These are phyloP conservation scores for Dioszegia crocea DNA, from an alignment of 768 basidiomycete species.

Conservation along the genomic window DNA sequence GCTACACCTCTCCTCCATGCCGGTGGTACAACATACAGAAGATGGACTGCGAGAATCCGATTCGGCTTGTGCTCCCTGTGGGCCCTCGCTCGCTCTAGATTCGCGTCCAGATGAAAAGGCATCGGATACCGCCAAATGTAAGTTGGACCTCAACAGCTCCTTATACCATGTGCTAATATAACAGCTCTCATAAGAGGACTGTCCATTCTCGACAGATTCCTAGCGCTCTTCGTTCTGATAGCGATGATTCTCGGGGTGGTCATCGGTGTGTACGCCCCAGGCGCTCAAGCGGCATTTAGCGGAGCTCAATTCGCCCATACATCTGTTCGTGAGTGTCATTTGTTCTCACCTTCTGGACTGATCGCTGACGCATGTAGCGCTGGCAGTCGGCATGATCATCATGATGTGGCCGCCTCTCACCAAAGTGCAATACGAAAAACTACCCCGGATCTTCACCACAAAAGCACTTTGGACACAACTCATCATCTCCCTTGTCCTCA, in stretches of 20 bases:
- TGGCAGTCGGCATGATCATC: constrained; percentile 72
- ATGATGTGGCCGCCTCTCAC: constrained; percentile 79
- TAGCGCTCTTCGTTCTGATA: constrained; percentile 64
- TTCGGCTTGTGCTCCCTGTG: neutral
- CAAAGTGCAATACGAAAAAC: constrained; percentile 67
- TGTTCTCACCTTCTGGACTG: neutral
- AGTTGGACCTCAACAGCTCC: neutral
- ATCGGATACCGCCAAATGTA: neutral
- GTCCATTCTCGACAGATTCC: constrained; percentile 57
- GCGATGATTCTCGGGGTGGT: constrained; percentile 73
- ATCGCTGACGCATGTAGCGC: constrained; percentile 59
- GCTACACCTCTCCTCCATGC: too few species aligned
- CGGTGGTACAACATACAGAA: neutral
- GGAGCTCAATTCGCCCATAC: constrained; percentile 64
- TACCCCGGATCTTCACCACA: constrained; percentile 60
- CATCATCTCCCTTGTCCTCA: constrained; percentile 63
- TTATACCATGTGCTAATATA: neutral
- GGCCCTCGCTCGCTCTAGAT: neutral
- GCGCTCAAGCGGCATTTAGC: constrained; percentile 62
- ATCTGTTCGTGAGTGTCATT: constrained; percentile 64
- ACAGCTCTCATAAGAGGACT: constrained; percentile 11
- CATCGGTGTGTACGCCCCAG: constrained; percentile 64
- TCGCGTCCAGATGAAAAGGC: neutral
- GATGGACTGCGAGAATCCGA: neutral
- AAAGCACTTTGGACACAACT: constrained; percentile 64